Evolutionary conservation across 2,329 filamentous ascomycete genomes (phyloP), one percentile per base, ranked within the genome.

Genomic region (Calonectria hawksworthii): DNA sequence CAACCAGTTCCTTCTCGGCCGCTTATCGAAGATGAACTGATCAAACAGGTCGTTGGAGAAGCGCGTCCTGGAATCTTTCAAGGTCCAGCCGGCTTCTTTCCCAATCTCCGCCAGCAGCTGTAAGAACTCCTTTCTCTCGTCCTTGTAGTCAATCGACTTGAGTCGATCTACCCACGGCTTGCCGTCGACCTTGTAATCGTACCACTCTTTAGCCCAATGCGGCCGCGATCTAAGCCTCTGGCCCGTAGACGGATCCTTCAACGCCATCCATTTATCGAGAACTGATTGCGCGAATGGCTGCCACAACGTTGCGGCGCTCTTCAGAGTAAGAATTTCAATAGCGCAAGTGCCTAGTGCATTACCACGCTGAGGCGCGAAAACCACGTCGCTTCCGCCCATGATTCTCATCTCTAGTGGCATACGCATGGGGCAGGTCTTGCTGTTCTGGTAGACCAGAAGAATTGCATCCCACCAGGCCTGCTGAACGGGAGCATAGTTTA

Each of bases 381-480:
- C 13, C 21, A 61, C 54, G 10, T 61, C 54, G 10, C 54, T 61
- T 3, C 54, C 54, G 13, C 34, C 32, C 54, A 61, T 61, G 54
- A 38, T 61, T n/a, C 34, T 13, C 54, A 61, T 38, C 34, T 61
- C 54, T 0, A 61, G n/a, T 13, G 54, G 34, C 54, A 61, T 61
- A 2, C 54, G 54, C 54, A 61, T 61, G 2, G 34, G 54, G 13
- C 21, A 61, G 2, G 54, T 61, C 34, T 61, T n/a, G n/a, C 11
- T 38, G 28, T 61, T 38, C 6, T 38, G 2, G n/a, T 59, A 59
- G 32, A 21, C 21, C 18, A 59, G 54, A 36, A 59, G 54, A n/a
- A 59, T 59, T 9, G 54, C 54, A 23, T 59, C 54, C 54, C 54
- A 59, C 54, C 54, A 59, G 11, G 54, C 54, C n/a, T 61, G 34